Percentiles rank a stretch among this genome's conserved stretches.
Conservation (phyloP, 176 grass and related monocot genomes). For the Pharus latifolius region DNA sequence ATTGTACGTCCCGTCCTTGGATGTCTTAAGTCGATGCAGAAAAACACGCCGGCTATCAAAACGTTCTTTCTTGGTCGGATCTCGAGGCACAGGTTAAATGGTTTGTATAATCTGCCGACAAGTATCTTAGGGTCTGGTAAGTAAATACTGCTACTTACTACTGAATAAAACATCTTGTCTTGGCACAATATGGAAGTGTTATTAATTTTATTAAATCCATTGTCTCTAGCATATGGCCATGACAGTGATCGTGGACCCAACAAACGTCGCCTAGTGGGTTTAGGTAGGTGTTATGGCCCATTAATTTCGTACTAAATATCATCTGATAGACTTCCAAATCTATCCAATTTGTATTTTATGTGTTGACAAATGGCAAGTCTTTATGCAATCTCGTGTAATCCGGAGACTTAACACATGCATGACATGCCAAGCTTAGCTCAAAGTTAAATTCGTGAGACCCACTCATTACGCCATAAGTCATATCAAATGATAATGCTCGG, state of each 20-base stretch:
- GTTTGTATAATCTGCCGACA: neutral
- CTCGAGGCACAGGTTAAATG: neutral
- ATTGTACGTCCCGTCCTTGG: neutral
- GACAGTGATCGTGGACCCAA: conserved; percentile 29
- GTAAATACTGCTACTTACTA: no score
- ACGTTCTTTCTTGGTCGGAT: neutral
- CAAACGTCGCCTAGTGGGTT: neutral
- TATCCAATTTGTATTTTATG: neutral
- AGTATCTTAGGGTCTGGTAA: no score
- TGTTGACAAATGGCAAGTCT: conserved; percentile 15
- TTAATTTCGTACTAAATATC: neutral
- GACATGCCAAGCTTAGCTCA: neutral
- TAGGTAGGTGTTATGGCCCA: neutral
- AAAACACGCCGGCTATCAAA: neutral
- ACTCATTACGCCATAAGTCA: neutral
- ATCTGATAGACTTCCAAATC: no score
- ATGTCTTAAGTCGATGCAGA: neutral
- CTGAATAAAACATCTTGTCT: no score
- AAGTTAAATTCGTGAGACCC: neutral
- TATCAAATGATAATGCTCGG: neutral
- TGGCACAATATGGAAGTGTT: neutral
- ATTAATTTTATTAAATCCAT: neutral
- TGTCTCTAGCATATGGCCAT: neutral
- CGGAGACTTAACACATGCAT: neutral
- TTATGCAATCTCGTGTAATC: neutral